Conservation (phyloP, 1,139 yeast species). For the Taiozyma sp. region DNA sequence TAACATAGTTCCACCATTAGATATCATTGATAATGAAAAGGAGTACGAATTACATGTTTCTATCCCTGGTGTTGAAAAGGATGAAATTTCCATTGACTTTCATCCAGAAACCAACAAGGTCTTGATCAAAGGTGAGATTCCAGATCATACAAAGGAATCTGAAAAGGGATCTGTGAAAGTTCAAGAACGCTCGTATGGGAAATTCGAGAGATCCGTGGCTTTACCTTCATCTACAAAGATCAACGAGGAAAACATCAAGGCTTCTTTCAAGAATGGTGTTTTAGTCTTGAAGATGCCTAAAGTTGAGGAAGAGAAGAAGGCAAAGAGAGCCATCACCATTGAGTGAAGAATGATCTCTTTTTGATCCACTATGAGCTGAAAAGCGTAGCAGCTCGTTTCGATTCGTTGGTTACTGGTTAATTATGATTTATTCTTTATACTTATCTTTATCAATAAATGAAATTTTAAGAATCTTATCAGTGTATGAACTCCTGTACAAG, state of each 20-base stretch:
- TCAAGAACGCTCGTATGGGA: conserved; percentile 35
- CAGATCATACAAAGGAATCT: conserved; percentile 16
- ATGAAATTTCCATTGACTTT: conserved; percentile 35
- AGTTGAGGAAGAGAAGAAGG: conserved; percentile 24
- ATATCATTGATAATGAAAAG: conserved; percentile 34
- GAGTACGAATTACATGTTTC: conserved; percentile 35
- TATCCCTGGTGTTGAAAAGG: conserved; percentile 37
- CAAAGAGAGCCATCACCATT: conserved; percentile 27
- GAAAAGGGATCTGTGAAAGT: conserved; percentile 24
- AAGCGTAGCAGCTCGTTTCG: background rate
- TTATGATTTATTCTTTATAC: background rate
- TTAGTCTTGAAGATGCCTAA: conserved; percentile 36
- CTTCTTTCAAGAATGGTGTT: conserved; percentile 36
- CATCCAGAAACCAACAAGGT: conserved; percentile 35
- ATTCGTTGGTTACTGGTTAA: background rate
- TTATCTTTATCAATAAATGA: background rate
- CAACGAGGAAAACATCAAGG: conserved; percentile 36
- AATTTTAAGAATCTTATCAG: background rate
- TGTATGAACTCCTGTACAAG: background rate
- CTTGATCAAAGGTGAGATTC: conserved; percentile 34
- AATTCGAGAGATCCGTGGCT: conserved; percentile 35
- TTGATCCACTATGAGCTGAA: no score
- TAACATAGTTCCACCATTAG: conserved; percentile 34
- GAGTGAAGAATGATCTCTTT: background rate
- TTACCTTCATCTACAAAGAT: conserved; percentile 33